phyloP scores from a whole-genome alignment of 2,329 filamentous ascomycete species.

The Calonectria ilicicola region DNA sequence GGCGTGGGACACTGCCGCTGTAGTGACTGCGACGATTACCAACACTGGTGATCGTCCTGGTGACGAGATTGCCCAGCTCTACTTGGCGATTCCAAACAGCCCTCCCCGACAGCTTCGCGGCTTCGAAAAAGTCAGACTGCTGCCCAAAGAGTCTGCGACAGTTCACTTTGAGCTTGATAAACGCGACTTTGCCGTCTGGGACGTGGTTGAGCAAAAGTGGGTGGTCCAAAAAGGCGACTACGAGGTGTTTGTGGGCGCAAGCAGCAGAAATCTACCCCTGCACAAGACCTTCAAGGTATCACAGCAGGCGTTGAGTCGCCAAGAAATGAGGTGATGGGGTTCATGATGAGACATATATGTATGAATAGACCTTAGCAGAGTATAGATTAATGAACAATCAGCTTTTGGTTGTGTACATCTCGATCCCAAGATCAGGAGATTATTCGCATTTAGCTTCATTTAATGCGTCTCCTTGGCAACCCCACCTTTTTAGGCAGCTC shows the following conservation, averaged over 20 bases:
- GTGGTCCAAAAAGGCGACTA: slow-evolving; percentile 9
- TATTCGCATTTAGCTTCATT: no score
- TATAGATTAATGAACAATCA: not conserved
- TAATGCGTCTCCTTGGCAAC: no score
- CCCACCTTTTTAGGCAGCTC: no score
- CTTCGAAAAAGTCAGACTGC: slow-evolving; percentile 5
- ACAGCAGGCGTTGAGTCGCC: not conserved
- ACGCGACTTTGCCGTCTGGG: slow-evolving; percentile 15
- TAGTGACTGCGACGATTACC: not conserved
- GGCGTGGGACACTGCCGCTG: slow-evolving; percentile 7
- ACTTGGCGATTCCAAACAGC: slow-evolving; percentile 3
- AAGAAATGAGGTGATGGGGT: not conserved
- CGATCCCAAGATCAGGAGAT: no score
- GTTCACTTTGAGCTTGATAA: not conserved
- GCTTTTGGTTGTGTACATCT: not conserved
- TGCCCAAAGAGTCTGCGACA: not conserved
- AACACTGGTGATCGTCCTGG: slow-evolving; percentile 7
- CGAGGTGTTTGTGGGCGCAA: slow-evolving; percentile 7
- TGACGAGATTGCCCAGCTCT: slow-evolving; percentile 7
- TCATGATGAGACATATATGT: not conserved
- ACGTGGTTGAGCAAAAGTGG: slow-evolving; percentile 6
- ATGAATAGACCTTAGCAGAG: not conserved
- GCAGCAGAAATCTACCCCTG: slow-evolving; percentile 6
- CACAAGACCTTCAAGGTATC: not conserved
- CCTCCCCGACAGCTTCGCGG: slow-evolving; percentile 11